These are phyloP conservation scores for Chlamydomonas incerta DNA, from an alignment of 139 green algal species.

Conservation along the genomic window DNA sequence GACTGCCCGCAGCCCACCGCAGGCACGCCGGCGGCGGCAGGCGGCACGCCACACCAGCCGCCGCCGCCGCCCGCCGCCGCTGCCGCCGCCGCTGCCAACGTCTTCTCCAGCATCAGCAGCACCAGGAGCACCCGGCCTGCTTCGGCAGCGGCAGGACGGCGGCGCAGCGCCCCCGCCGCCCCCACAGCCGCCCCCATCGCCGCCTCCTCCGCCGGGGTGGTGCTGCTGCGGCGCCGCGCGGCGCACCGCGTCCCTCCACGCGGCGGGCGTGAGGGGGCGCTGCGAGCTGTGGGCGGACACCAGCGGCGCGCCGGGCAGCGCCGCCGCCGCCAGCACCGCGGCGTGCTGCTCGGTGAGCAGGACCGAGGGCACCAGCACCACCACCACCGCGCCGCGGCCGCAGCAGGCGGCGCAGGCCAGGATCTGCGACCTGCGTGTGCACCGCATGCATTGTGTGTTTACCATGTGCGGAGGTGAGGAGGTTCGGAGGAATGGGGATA, in stretches of 20 bases:
- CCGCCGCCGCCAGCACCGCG: background rate
- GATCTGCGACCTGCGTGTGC: no score
- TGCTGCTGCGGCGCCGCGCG: background rate
- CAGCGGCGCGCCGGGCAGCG: background rate
- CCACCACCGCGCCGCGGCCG: constrained; percentile 14
- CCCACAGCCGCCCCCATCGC: no score
- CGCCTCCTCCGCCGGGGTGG: no score
- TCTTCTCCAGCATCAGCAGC: no score
- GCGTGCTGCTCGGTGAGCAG: constrained; percentile 50
- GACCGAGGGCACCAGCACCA: constrained; percentile 53
- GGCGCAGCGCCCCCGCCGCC: no score
- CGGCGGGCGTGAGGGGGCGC: background rate
- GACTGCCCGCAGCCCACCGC: background rate
- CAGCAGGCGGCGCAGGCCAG: background rate
- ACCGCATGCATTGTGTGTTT: no score
- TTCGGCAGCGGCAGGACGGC: no score
- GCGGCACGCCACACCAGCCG: background rate
- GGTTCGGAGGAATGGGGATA: no score
- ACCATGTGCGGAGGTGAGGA: no score
- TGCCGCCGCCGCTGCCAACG: no score
- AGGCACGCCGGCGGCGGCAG: no score
- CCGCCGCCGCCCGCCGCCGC: background rate
- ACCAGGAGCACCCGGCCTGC: no score
- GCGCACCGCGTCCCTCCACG: background rate
- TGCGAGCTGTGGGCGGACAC: background rate